Conservation (phyloP, 2,329 filamentous ascomycete genomes). For the Fusarium domesticum region DNA sequence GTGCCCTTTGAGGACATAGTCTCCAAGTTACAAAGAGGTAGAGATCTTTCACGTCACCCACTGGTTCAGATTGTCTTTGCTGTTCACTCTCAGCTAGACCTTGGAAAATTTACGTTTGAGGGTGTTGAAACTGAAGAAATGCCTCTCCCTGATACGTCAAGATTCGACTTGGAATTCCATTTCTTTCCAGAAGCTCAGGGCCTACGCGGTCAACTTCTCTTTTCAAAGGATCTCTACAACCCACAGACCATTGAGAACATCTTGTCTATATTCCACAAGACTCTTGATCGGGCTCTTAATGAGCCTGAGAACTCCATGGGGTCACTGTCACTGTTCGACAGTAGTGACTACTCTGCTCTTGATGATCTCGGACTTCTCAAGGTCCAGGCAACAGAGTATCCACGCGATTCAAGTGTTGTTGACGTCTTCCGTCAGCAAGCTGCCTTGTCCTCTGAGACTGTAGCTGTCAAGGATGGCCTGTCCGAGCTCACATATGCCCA, state of each 20-base stretch:
- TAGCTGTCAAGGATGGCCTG: slow-evolving; percentile 4
- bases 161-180: slow-evolving; percentile 25
- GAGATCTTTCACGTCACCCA: slow-evolving; percentile 11
- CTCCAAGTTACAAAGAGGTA: slow-evolving; percentile 3
- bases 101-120: slow-evolving; percentile 6
- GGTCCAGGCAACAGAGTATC: slow-evolving; percentile 6
- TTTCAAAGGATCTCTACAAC: slow-evolving; percentile 18
- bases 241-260: slow-evolving; percentile 12
- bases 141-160: neutral
- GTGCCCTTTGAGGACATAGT: slow-evolving; percentile 23
- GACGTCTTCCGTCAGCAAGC: slow-evolving; percentile 26
- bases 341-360: slow-evolving; percentile 1
- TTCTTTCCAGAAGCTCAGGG: slow-evolving; percentile 10
- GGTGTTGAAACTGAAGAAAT: slow-evolving; percentile 7
- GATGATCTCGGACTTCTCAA: slow-evolving; percentile 16
- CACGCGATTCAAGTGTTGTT: slow-evolving; percentile 19
- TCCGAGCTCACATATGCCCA: neutral
- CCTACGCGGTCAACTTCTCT: slow-evolving; percentile 2
- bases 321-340: slow-evolving; percentile 4
- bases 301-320: slow-evolving; percentile 6
- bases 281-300: slow-evolving; percentile 12
- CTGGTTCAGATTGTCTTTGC: slow-evolving; percentile 17
- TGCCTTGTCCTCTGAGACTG: slow-evolving; percentile 1
- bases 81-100: slow-evolving; percentile 11
- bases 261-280: slow-evolving; percentile 11